A percentile compares a stretch with the other conserved stretches of the same genome.
phyloP scores from a whole-genome alignment of 164 flowering plant genomes.

The Vitis vinifera region ASM3070453v1 NC_081809.1:6617501-6618000 shows the following conservation, averaged over 20 bases:
- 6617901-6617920: not conserved
- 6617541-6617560: not conserved
- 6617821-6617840: conserved; percentile 50
- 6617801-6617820: conserved; percentile 19
- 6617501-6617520: too few relatives aligned
- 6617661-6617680: too few relatives aligned
- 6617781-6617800: not conserved
- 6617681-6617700: not conserved
- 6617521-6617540: not conserved
- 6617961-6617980: not conserved
- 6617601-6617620: too few relatives aligned
- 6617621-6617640: too few relatives aligned
- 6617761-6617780: not conserved
- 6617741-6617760: not conserved
- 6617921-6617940: not conserved
- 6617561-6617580: not conserved
- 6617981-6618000: not conserved
- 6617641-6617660: too few relatives aligned
- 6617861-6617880: conserved; percentile 44
- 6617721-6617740: not conserved
- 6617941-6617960: not conserved
- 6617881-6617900: conserved; percentile 22
- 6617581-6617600: too few relatives aligned
- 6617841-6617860: conserved; percentile 45
- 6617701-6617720: not conserved